Evolutionary conservation across 2,329 filamentous ascomycete genomes (phyloP).

Genomic region (Chalaropsis thielavioides): DNA sequence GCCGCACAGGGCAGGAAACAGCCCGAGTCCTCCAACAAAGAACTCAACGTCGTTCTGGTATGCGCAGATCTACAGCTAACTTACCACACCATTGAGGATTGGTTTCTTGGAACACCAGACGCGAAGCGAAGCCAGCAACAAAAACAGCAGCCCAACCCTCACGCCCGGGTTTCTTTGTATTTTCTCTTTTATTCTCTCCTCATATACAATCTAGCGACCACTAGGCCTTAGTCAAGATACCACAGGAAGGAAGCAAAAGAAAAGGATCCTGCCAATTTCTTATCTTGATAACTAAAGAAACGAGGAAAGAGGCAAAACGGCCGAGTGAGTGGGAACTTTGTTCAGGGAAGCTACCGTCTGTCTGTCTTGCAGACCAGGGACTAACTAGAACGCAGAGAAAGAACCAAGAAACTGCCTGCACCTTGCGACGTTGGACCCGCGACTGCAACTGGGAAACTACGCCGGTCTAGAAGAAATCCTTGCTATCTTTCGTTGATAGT

Average conservation of each 20-base stretch:
- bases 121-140: not conserved
- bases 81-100: not conserved
- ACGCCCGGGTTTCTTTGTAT: not conserved
- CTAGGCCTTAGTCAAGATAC: not conserved
- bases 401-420: not conserved
- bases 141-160: too few relatives aligned
- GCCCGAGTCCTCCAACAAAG: not conserved
- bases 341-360: not conserved
- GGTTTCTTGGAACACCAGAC: not conserved
- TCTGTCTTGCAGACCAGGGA: not conserved
- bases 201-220: not conserved
- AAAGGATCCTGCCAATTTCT: not conserved
- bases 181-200: not conserved
- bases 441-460: not conserved
- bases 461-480: not conserved
- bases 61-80: not conserved
- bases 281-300: not conserved
- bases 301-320: not conserved
- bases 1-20: not conserved
- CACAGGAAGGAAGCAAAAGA: not conserved
- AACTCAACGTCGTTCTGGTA: not conserved
- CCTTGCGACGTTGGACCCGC: not conserved
- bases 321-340: not conserved
- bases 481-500: not conserved
- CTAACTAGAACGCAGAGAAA: not conserved